Base-by-base conservation (phyloP, 495 filamentous ascomycete species). In the Venustampulla echinocandica region DNA sequence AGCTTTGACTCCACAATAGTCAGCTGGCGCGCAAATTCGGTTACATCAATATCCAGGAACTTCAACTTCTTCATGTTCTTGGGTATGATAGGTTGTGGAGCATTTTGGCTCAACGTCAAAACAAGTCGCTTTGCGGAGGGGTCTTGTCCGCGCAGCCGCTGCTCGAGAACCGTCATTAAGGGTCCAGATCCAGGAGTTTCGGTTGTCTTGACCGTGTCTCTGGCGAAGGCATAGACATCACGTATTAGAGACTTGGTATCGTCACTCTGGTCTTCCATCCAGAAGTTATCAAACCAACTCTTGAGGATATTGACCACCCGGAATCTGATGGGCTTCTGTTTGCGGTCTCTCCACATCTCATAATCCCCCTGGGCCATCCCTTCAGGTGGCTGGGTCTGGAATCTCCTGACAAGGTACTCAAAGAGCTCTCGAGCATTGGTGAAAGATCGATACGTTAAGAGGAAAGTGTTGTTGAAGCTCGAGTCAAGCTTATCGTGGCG, bases 21-120 rank as follows among this genome's bases (percentile, higher is more conserved):
- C 45, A 98, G 69, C 64, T 98, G 92, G 24, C 92, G 80, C 18
- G 90, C 92, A 67, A 98, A 97, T 63, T 98, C 92, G 1, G 83
- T 85, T 10, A 86, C 81, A 59, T 98, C 92, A 47, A 98, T 96
- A 60, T 98, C 93, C 41, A 97, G 73, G 67, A 98, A 97, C 65
- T 96, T 98, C 51, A 98, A 79, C 62, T 95, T 97, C 80, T 92
- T 96, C 87, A 97, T 95, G 64, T 95, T 95, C 77, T 95, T 96
- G 0, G 92, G 92, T 59, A 96, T 79, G 55, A 97, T 96, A 10
- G 92, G 88, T 36, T 83, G 69, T 7, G 92, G 92, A 1, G 84
- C 77, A 22, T 85, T 77, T 45, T 75, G 77, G 59, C 76, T 86
- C 53, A 90, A 74, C 5, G 89, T 96, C 25, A 85, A 82, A 30